Base-by-base conservation (phyloP, 1,284 basidiomycete genomes). In the Schizophyllum amplum region DNA sequence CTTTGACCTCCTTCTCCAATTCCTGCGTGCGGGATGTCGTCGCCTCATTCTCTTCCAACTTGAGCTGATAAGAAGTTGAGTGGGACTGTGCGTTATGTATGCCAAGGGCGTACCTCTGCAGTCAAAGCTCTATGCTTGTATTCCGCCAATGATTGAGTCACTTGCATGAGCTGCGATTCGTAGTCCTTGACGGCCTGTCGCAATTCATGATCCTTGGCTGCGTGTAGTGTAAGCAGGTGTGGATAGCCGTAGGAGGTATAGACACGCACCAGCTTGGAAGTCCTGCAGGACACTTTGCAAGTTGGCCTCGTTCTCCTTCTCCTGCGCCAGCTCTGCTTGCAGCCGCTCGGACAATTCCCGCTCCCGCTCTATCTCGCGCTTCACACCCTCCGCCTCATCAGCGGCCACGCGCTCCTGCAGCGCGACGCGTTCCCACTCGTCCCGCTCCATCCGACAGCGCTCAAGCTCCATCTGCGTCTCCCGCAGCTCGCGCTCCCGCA, bases 251-350 rank as follows among this genome's bases (percentile, higher is more conserved):
- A n/a, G n/a, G n/a, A n/a, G 51, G 24, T 42, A 27, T 52, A 54
- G 23, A 27, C 59, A 64, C 86, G 63, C 65, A 95, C 94, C 86
- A 59, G 84, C 76, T 74, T 98, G 94, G 71, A 99, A 98, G 71
- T 99, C 97, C 68, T 92, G 87, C 60, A 99, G 73, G 1, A 99
- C 95, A 5, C 90, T 87, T 69, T 98, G 92, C 57, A 99, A 72
- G 69, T 98, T 97, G 2, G 72, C 74, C 1, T 87, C 83, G 63
- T 87, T 90, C 71, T 91, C 86, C 57, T 76, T 79, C 66, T 98
- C 94, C 15, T 74, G 71, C 55, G 84, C 81, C 24, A 90, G 71
- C 55, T 86, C 82, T 0, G 70, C 72, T n/a, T 70, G 69, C 2
- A 84, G 77, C 58, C 75, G 72, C 56, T 81, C 79, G 60, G 80